These are phyloP conservation scores for Nicotiana knightiana DNA, from an alignment of 257 asterid genomes.

Conservation along the genomic window DNA sequence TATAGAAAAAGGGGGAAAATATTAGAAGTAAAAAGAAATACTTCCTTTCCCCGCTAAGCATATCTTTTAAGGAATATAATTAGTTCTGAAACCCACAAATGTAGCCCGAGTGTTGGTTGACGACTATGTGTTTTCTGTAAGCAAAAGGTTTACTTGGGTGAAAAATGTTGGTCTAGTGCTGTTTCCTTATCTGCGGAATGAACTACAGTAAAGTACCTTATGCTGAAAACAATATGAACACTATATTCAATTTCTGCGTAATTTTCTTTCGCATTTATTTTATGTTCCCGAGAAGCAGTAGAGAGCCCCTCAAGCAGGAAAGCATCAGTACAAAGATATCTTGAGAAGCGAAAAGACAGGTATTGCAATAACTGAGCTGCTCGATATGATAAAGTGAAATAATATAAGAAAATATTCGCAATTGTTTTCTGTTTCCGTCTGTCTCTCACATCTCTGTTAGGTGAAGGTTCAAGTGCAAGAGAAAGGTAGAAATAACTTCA, in stretches of 20 bases:
- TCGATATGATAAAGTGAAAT: background rate
- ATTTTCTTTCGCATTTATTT: background rate
- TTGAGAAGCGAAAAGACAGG: slow-evolving; percentile 96
- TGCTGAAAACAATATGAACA: background rate
- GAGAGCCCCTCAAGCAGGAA: slow-evolving; percentile 71
- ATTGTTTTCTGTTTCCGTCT: slow-evolving; percentile 6
- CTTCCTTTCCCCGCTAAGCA: background rate
- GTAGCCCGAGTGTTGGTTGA: background rate
- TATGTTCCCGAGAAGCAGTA: slow-evolving; percentile 22
- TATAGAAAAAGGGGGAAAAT: background rate
- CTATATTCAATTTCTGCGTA: background rate
- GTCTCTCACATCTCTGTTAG: slow-evolving; percentile 67
- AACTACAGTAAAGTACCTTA: background rate
- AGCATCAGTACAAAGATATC: slow-evolving; percentile 85
- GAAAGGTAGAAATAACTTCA: slow-evolving; percentile 53
- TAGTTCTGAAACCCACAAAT: background rate
- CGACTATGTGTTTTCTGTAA: background rate
- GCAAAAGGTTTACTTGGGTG: background rate
- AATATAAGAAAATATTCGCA: slow-evolving; percentile 8
- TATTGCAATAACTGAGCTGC: slow-evolving; percentile 26
- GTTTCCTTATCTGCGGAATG: background rate
- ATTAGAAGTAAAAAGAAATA: background rate
- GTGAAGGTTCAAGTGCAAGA: slow-evolving; percentile 97
- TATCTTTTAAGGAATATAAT: background rate
- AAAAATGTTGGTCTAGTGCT: background rate